These are phyloP conservation scores for Phytophthora pinifolia DNA, from an alignment of 352 stramenopile genomes.

Conservation along the genomic window DNA sequence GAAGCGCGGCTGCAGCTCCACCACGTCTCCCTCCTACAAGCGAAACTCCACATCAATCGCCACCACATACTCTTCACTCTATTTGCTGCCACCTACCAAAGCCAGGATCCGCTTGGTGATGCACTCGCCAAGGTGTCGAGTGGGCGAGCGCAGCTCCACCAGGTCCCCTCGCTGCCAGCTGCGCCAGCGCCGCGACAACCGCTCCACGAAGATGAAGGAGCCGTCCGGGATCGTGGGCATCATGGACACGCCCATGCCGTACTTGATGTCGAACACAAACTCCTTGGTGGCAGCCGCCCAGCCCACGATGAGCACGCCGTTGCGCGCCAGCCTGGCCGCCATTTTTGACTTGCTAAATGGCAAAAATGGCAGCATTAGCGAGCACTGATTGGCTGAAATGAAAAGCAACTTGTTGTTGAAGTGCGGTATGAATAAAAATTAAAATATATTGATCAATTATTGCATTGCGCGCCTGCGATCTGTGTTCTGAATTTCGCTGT, in stretches of 20 bases:
- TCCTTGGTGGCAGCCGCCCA: slow-evolving; percentile 67
- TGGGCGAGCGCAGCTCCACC: slow-evolving; percentile 82
- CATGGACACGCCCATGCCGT: slow-evolving; percentile 88
- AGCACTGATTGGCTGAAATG: background rate
- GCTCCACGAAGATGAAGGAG: slow-evolving; percentile 84
- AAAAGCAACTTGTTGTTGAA: slow-evolving; percentile 6
- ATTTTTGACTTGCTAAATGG: slow-evolving; percentile 1
- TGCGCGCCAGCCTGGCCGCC: slow-evolving; percentile 33
- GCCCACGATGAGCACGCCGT: slow-evolving; percentile 56
- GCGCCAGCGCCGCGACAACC: slow-evolving; percentile 67
- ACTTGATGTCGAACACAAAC: slow-evolving; percentile 76
- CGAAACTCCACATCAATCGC: background rate
- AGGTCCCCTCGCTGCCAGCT: slow-evolving; percentile 73
- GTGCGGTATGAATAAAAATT: too few species aligned
- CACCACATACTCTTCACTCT: background rate
- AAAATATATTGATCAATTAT: too few species aligned
- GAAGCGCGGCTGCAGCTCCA: slow-evolving; percentile 76
- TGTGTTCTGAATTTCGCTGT: too few species aligned
- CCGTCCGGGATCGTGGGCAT: slow-evolving; percentile 74
- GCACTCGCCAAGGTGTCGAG: slow-evolving; percentile 63
- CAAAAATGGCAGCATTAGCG: background rate
- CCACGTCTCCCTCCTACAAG: slow-evolving; percentile 73
- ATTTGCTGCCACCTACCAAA: slow-evolving; percentile 39
- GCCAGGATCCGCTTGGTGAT: slow-evolving; percentile 90
- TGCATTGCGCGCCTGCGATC: too few species aligned